These are phyloP conservation scores for Castanopsis chinensis DNA, from an alignment of 306 rosid species.

Conservation along the genomic window DNA sequence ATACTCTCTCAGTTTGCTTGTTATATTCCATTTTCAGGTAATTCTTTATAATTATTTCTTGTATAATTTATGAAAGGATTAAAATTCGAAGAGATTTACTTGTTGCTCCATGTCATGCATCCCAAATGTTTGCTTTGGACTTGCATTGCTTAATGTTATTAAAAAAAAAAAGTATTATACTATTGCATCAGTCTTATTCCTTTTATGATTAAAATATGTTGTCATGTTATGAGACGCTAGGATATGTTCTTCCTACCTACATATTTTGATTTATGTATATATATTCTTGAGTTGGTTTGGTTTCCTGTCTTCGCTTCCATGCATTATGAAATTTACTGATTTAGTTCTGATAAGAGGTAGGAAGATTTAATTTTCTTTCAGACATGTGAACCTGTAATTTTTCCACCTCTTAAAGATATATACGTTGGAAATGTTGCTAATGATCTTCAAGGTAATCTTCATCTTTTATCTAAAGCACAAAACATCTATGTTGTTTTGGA, in stretches of 20 bases:
- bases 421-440: constrained; percentile 68
- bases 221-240: background rate
- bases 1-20: constrained; percentile 80
- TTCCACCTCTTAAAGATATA: constrained; percentile 84
- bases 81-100: constrained; percentile 7
- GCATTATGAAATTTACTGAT: background rate
- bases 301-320: background rate
- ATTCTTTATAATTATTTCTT: constrained; percentile 25
- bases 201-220: background rate
- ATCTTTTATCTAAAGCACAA: constrained; percentile 11
- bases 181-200: background rate
- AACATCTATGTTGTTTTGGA: too few species aligned
- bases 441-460: constrained; percentile 71
- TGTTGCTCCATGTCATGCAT: constrained; percentile 5
- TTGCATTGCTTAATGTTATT: constrained; percentile 15
- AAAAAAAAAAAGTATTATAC: background rate
- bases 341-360: background rate
- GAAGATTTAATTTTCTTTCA: constrained; percentile 29
- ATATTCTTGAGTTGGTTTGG: background rate
- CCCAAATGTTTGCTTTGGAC: constrained; percentile 19
- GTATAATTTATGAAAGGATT: background rate
- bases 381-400: constrained; percentile 85
- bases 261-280: background rate
- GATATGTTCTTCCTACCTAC: background rate
- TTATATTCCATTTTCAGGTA: constrained; percentile 93